These are phyloP conservation scores for Cryphonectria naterciae DNA, from an alignment of 2,329 filamentous ascomycete species.

Conservation along the genomic window DNA sequence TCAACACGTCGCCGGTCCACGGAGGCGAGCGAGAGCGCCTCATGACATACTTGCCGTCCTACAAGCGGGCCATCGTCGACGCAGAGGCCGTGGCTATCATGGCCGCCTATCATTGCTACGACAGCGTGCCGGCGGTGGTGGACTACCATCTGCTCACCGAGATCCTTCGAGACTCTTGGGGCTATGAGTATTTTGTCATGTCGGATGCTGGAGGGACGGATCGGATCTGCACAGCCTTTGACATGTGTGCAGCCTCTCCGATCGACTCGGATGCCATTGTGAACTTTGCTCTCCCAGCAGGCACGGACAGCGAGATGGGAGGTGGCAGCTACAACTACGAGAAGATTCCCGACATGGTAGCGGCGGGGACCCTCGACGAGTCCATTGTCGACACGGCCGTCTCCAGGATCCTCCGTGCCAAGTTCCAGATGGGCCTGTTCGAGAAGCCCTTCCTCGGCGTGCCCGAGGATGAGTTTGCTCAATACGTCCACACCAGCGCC, in stretches of 20 bases:
- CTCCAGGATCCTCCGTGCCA: constrained; percentile 65
- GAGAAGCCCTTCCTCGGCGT: constrained; percentile 69
- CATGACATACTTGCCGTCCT: constrained; percentile 61
- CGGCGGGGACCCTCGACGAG: constrained; percentile 62
- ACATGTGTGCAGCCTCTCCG: constrained; percentile 62
- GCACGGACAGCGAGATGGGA: constrained; percentile 77
- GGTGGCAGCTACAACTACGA: constrained; percentile 74
- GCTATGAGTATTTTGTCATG: constrained; percentile 69
- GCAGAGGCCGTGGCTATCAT: constrained; percentile 68
- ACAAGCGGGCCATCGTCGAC: constrained; percentile 73
- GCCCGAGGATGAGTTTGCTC: constrained; percentile 55
- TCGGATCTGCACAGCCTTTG: constrained; percentile 66
- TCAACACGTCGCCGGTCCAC: constrained; percentile 67
- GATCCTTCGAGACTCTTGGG: constrained; percentile 73
- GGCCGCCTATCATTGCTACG: constrained; percentile 76
- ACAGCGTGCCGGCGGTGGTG: constrained; percentile 70
- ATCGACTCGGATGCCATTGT: constrained; percentile 70
- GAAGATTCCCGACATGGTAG: constrained; percentile 66
- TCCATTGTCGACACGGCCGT: constrained; percentile 68
- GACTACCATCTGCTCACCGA: constrained; percentile 68
- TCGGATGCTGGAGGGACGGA: constrained; percentile 72
- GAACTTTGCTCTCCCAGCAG: constrained; percentile 61
- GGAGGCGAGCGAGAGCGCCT: constrained; percentile 58
- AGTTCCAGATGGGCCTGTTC: constrained; percentile 73
- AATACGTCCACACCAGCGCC: constrained; percentile 65